These are phyloP conservation scores for Kokia cookei DNA, from an alignment of 441 rosid genomes.

Conservation along the genomic window DNA sequence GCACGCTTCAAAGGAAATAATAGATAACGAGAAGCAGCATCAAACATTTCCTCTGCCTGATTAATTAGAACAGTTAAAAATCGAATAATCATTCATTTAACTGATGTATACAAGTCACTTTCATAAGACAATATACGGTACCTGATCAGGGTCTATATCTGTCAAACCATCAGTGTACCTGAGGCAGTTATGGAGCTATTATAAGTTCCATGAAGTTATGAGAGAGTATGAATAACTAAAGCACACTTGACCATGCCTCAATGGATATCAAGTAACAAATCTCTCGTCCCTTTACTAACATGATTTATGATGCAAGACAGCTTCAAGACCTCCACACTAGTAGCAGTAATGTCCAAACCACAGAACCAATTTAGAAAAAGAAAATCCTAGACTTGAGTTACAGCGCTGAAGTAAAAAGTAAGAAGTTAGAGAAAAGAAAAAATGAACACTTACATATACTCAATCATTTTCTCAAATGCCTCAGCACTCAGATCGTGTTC, in stretches of 20 bases:
- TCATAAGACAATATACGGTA: constrained; percentile 13
- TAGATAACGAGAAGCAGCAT: constrained; percentile 92
- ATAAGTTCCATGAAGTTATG: constrained; percentile 19
- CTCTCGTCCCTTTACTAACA: not conserved
- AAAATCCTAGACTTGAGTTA: constrained; percentile 1
- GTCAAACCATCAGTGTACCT: constrained; percentile 96
- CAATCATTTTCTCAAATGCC: constrained; percentile 85
- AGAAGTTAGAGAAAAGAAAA: not conserved
- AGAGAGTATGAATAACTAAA: not conserved
- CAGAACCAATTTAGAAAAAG: not conserved
- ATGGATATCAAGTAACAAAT: not conserved
- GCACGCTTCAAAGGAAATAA: constrained; percentile 93
- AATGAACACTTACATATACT: constrained; percentile 69
- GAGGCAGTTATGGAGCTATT: constrained; percentile 21
- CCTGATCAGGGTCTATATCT: constrained; percentile 75
- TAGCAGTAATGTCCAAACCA: not conserved
- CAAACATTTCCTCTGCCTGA: constrained; percentile 94
- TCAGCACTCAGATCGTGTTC: constrained; percentile 81
- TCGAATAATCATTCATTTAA: constrained; percentile 1
- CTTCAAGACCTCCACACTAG: not conserved
- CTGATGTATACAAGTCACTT: not conserved
- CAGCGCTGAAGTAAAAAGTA: not conserved
- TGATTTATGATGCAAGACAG: not conserved
- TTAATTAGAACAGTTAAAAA: constrained; percentile 12
- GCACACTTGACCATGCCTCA: constrained; percentile 2